phyloP scores from a whole-genome alignment of 768 basidiomycete genomes.

The Mycena sanguinolenta region DNA sequence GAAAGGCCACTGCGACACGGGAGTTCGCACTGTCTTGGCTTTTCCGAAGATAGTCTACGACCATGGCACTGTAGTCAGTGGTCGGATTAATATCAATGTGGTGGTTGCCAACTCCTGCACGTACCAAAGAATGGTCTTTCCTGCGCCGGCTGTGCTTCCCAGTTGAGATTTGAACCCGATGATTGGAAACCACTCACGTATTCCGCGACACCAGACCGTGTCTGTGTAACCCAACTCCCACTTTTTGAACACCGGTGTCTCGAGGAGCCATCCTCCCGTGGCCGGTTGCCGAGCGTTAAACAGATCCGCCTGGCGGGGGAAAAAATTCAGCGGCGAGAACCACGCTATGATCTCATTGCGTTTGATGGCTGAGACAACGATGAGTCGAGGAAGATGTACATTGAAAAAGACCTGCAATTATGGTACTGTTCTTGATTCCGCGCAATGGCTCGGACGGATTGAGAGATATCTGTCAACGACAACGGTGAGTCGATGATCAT shows the following conservation, averaged over 20 bases:
- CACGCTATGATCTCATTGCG: background rate
- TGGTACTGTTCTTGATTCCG: background rate
- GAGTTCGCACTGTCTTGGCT: background rate
- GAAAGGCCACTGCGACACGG: background rate
- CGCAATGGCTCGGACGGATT: background rate
- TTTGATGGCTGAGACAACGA: background rate
- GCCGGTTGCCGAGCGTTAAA: background rate
- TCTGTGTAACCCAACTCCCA: background rate
- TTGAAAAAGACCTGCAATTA: background rate
- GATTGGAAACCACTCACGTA: slow-evolving; percentile 8
- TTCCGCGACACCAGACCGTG: slow-evolving; percentile 17
- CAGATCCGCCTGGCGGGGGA: background rate
- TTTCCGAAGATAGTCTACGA: slow-evolving; percentile 6
- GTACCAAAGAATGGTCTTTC: no score
- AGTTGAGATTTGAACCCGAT: no score
- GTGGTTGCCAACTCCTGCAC: no score
- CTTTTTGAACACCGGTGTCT: background rate
- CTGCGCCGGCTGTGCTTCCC: no score
- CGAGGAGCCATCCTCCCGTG: slow-evolving; percentile 2
- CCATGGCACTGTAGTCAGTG: no score
- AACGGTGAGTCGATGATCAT: no score
- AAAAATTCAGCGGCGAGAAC: slow-evolving; percentile 9
- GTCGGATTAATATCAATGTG: no score
- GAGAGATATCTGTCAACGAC: background rate
- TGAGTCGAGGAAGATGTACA: no score